These are phyloP conservation scores for Taphrina pruni DNA, from an alignment of 1,139 yeast genomes.

Conservation along the genomic window DNA sequence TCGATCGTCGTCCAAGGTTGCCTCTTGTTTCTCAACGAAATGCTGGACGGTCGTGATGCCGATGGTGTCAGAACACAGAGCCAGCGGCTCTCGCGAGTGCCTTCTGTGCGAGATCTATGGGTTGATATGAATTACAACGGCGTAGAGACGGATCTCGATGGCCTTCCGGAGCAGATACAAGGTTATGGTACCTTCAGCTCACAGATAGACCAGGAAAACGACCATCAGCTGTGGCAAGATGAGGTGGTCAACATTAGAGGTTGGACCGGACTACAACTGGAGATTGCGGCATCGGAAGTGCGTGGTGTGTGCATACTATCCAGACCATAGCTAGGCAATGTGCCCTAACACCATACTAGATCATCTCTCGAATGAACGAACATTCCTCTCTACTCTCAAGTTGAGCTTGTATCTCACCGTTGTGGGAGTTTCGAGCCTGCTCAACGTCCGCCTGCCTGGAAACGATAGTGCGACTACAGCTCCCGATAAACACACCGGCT, in stretches of 20 bases:
- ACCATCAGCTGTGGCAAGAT: slow-evolving; percentile 1
- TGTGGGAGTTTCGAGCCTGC: slow-evolving; percentile 27
- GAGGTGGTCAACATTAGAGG: background rate
- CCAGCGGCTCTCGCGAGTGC: background rate
- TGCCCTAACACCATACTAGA: slow-evolving; percentile 5
- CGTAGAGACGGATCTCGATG: slow-evolving; percentile 6
- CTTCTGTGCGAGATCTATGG: background rate
- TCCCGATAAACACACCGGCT: background rate
- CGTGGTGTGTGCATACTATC: slow-evolving; percentile 7
- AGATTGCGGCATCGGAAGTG: slow-evolving; percentile 28
- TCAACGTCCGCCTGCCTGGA: slow-evolving; percentile 32
- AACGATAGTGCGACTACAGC: background rate
- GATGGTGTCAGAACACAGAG: background rate
- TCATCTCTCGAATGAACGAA: slow-evolving; percentile 39
- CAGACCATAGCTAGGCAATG: background rate
- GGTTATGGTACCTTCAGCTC: background rate
- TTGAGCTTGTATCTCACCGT: slow-evolving; percentile 24
- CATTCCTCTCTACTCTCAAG: slow-evolving; percentile 32
- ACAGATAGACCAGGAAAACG: background rate
- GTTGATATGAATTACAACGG: slow-evolving; percentile 13
- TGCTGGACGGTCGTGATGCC: background rate
- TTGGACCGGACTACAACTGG: slow-evolving; percentile 15
- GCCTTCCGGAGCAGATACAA: background rate
- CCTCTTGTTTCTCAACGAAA: too few species aligned
- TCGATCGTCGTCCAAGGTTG: too few species aligned